A percentile compares a stretch with the other conserved stretches of the same genome.
Conservation (phyloP, 1,139 yeast species). For the Nakaseomyces glabratus region DNA sequence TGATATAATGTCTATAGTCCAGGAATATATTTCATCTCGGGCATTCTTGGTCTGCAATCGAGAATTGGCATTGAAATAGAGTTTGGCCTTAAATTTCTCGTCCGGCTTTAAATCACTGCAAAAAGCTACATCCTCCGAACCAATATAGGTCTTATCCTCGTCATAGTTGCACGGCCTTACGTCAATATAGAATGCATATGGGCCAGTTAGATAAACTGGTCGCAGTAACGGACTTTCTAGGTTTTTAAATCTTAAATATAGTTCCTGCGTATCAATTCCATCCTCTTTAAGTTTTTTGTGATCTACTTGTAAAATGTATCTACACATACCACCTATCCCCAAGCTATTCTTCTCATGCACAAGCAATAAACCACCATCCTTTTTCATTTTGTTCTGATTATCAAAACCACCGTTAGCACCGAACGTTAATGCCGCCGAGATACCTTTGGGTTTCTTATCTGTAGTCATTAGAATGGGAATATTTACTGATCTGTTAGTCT, state of each 20-base stretch:
- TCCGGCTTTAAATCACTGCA: constrained; percentile 44
- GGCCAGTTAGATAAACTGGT: constrained; percentile 53
- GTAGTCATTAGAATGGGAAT: constrained; percentile 2
- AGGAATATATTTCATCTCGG: constrained; percentile 32
- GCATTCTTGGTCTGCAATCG: constrained; percentile 23
- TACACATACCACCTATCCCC: constrained; percentile 26
- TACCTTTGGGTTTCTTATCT: constrained; percentile 5
- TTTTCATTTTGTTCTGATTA: neutral
- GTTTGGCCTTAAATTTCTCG: constrained; percentile 43
- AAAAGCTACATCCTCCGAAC: constrained; percentile 32
- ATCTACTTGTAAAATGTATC: constrained; percentile 23
- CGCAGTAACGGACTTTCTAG: constrained; percentile 42
- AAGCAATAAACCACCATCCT: constrained; percentile 15
- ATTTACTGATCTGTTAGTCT: too few relatives aligned
- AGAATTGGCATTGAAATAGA: constrained; percentile 38
- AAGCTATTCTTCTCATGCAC: constrained; percentile 19
- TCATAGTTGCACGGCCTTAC: constrained; percentile 46
- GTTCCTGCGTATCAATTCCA: constrained; percentile 12
- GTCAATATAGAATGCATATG: constrained; percentile 51
- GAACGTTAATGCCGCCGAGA: constrained; percentile 2
- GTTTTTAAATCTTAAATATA: constrained; percentile 41
- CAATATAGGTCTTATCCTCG: constrained; percentile 29
- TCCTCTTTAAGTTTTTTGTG: constrained; percentile 12
- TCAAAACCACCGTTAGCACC: constrained; percentile 3
- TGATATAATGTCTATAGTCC: constrained; percentile 51